Conservation (phyloP, 1,284 basidiomycete species). For the Coniophora puteana region DNA sequence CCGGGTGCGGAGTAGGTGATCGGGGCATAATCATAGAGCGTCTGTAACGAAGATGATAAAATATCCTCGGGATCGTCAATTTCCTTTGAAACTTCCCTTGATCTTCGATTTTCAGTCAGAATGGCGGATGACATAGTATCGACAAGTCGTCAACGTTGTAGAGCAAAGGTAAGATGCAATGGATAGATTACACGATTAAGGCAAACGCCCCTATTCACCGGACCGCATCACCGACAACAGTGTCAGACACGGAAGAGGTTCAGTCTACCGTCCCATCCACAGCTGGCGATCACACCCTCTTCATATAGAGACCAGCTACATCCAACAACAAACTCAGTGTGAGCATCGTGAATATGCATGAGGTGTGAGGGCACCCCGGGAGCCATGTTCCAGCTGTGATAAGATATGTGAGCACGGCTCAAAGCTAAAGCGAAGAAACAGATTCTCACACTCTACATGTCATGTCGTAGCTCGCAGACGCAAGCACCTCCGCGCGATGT, state of each 20-base stretch:
- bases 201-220: constrained; percentile 1
- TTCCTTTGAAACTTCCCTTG: constrained; percentile 10
- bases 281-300: constrained; percentile 80
- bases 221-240: neutral
- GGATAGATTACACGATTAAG: neutral
- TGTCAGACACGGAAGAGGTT: constrained; percentile 66
- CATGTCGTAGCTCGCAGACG: constrained; percentile 94
- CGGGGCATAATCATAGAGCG: constrained; percentile 57
- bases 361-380: constrained; percentile 51
- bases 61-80: constrained; percentile 62
- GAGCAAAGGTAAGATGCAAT: neutral
- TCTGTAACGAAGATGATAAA: constrained; percentile 54
- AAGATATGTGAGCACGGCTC: constrained; percentile 2
- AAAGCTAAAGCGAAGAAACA: constrained; percentile 3
- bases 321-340: constrained; percentile 95
- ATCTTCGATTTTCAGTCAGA: constrained; percentile 7
- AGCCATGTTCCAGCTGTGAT: constrained; percentile 61
- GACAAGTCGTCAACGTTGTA: neutral
- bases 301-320: constrained; percentile 89
- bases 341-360: constrained; percentile 73
- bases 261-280: constrained; percentile 86
- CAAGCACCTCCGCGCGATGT: constrained; percentile 72
- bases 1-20: constrained; percentile 56
- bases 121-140: neutral
- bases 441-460: constrained; percentile 84